Conservation (phyloP, 106 monocot species). For the Ottelia alismoides region DNA sequence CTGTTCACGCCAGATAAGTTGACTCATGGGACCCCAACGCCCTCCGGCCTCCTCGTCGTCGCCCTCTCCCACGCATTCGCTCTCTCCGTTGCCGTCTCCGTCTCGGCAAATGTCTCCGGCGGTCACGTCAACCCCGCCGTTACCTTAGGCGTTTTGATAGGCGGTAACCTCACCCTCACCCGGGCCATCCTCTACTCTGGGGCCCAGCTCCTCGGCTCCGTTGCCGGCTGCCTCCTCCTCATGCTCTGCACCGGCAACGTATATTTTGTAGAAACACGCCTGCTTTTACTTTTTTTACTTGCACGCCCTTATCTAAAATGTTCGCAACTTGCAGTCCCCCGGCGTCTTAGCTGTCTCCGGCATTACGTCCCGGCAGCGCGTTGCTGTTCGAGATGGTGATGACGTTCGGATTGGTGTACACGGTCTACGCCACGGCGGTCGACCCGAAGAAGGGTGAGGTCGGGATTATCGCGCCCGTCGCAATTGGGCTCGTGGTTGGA, state of each 20-base stretch:
- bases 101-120: conserved; percentile 9
- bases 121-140: too few species aligned
- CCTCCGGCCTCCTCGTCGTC: conserved; percentile 7
- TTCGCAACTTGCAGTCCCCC: background rate
- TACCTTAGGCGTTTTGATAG: conserved; percentile 9
- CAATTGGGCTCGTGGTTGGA: conserved; percentile 4
- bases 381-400: conserved; percentile 5
- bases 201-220: conserved; percentile 13
- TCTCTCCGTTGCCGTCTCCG: conserved; percentile 10
- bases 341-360: conserved; percentile 4
- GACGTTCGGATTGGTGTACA: conserved; percentile 10
- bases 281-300: too few species aligned
- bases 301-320: too few species aligned
- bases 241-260: background rate
- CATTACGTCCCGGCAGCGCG: conserved; percentile 1
- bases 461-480: too few species aligned
- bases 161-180: conserved; percentile 10
- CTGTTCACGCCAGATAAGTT: conserved; percentile 1
- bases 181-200: conserved; percentile 7
- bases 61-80: too few species aligned
- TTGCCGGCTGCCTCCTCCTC: conserved; percentile 13
- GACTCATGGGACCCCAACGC: background rate
- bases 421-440: too few species aligned
- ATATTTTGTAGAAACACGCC: too few species aligned
- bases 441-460: too few species aligned